These are phyloP conservation scores for Lentinula sp. DNA, from an alignment of 768 basidiomycete species.

Conservation along the genomic window DNA sequence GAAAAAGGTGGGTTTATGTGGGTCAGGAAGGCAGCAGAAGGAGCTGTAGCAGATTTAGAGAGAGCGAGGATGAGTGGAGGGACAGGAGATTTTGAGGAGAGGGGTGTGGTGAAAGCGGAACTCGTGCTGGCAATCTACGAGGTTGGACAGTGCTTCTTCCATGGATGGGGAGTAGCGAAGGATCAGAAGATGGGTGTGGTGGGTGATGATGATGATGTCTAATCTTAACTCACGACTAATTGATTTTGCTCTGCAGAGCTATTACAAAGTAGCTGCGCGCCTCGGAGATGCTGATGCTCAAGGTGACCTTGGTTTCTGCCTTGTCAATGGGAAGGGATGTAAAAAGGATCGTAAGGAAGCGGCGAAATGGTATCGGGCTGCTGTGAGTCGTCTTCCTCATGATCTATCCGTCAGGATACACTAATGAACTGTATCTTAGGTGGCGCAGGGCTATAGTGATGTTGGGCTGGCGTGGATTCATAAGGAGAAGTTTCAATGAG, in stretches of 20 bases:
- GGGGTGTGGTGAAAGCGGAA: conserved; percentile 45
- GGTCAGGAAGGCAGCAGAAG: conserved; percentile 77
- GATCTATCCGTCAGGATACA: neutral
- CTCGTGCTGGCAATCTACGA: conserved; percentile 87
- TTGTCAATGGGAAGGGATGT: conserved; percentile 82
- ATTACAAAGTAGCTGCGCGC: conserved; percentile 77
- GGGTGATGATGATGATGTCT: conserved; percentile 21
- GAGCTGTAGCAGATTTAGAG: conserved; percentile 73
- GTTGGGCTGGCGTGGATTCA: conserved; percentile 88
- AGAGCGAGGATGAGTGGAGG: conserved; percentile 24
- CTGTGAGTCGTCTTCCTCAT: conserved; percentile 39
- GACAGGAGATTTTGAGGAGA: neutral
- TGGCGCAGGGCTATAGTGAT: conserved; percentile 70
- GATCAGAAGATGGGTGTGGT: conserved; percentile 90
- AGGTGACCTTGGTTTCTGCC: conserved; percentile 77
- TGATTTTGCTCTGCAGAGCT: conserved; percentile 44
- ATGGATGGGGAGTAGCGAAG: conserved; percentile 84
- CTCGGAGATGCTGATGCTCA: conserved; percentile 87
- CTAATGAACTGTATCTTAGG: conserved; percentile 22
- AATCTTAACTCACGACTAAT: neutral
- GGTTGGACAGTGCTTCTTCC: conserved; percentile 89
- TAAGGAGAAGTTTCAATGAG: conserved; percentile 71
- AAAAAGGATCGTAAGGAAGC: conserved; percentile 85
- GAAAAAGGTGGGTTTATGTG: conserved; percentile 78
- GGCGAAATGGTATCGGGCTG: conserved; percentile 88